phyloP scores from a whole-genome alignment of 31 red algal genomes.

The Bonnemaisonia californica region DNA sequence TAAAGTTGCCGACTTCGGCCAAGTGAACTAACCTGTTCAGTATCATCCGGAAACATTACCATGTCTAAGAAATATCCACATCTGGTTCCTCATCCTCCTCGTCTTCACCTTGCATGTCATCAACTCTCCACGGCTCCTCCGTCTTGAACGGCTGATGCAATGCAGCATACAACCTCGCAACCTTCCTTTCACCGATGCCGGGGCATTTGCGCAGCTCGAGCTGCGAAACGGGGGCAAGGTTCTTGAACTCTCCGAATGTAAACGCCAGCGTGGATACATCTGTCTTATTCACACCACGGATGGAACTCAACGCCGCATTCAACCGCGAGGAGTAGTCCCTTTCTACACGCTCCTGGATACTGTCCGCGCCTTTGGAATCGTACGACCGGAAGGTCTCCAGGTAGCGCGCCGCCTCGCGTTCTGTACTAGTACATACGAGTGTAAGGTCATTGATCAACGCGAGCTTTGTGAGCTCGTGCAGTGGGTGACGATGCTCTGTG shows the following conservation, averaged over 20 bases:
- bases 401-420: slow-evolving; percentile 72
- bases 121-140: slow-evolving; percentile 25
- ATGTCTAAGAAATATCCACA: too few species aligned
- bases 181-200: slow-evolving; percentile 75
- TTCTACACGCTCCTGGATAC: slow-evolving; percentile 56
- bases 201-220: slow-evolving; percentile 59
- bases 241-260: slow-evolving; percentile 66
- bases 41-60: too few species aligned
- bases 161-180: slow-evolving; percentile 58
- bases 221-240: slow-evolving; percentile 30
- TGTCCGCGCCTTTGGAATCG: slow-evolving; percentile 68
- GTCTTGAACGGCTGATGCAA: slow-evolving; percentile 69
- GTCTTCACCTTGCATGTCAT: background rate
- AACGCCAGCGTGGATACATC: slow-evolving; percentile 74
- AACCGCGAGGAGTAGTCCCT: slow-evolving; percentile 48
- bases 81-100: slow-evolving; percentile 9
- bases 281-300: slow-evolving; percentile 76
- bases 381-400: slow-evolving; percentile 74
- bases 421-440: slow-evolving; percentile 52
- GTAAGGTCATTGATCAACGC: slow-evolving; percentile 59
- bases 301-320: slow-evolving; percentile 60
- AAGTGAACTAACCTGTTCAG: too few species aligned
- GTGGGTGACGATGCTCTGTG: slow-evolving; percentile 32
- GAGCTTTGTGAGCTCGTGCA: slow-evolving; percentile 67
- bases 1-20: too few species aligned